Conservation (phyloP, 805 yeast genomes). For the Spathaspora gorwiae region DNA sequence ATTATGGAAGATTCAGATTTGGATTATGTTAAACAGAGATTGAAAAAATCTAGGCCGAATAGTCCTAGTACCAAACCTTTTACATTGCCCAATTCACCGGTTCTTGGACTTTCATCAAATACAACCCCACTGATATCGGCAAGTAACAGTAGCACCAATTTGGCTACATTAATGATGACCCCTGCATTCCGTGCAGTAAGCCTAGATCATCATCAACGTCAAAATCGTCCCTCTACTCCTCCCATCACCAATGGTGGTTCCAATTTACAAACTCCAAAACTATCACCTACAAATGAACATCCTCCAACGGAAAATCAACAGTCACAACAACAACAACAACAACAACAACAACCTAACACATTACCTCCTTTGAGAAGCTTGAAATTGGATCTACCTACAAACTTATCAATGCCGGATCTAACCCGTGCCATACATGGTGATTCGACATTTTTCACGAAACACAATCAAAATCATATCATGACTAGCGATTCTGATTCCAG, state of each 20-base stretch:
- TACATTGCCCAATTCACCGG: conserved; percentile 42
- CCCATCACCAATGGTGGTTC: conserved; percentile 6
- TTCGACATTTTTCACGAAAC: conserved; percentile 1
- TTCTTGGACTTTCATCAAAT: conserved; percentile 33
- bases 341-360: conserved; percentile 1
- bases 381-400: conserved; percentile 47
- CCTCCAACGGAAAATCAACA: not conserved
- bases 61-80: conserved; percentile 38
- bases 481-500: not conserved
- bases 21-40: conserved; percentile 41
- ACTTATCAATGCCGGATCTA: conserved; percentile 23
- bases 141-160: conserved; percentile 36
- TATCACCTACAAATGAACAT: conserved; percentile 23
- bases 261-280: conserved; percentile 20
- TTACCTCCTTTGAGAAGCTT: conserved; percentile 50
- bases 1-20: conserved; percentile 42
- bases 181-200: conserved; percentile 11
- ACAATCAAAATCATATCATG: conserved; percentile 4
- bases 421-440: conserved; percentile 4
- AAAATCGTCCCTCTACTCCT: conserved; percentile 9
- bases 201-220: conserved; percentile 10
- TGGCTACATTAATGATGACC: conserved; percentile 32
- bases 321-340: conserved; percentile 8
- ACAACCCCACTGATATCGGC: conserved; percentile 41
- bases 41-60: conserved; percentile 48